Conservation (phyloP, 495 filamentous ascomycete genomes). For the Penicillium nucicola region DNA sequence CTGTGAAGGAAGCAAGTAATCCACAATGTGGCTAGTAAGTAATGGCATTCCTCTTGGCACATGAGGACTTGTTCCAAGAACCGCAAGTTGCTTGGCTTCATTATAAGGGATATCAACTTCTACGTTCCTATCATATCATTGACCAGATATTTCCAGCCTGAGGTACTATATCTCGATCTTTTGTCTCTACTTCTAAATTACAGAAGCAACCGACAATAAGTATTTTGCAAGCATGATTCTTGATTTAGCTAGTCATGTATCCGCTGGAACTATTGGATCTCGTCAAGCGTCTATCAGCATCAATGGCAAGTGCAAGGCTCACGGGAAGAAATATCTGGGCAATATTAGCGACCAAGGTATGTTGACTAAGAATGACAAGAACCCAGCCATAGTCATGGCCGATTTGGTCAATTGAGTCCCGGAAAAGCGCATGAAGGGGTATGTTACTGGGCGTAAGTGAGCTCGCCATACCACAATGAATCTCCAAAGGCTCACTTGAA, state of each 20-base stretch:
- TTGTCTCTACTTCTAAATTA: no score
- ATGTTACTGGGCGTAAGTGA: conserved; percentile 34
- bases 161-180: no score
- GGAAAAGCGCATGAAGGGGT: conserved; percentile 61
- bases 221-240: conserved; percentile 4
- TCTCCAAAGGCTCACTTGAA: conserved; percentile 5
- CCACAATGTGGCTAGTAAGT: no score
- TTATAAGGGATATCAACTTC: no score
- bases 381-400: conserved; percentile 36
- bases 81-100: no score
- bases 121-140: no score
- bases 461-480: background rate
- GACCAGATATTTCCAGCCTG: no score
- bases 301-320: conserved; percentile 16
- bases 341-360: conserved; percentile 24
- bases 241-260: conserved; percentile 8
- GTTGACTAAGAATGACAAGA: conserved; percentile 19
- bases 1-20: no score
- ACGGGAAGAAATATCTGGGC: conserved; percentile 26
- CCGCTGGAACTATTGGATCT: conserved; percentile 2
- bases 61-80: no score
- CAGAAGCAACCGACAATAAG: no score
- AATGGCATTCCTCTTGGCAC: no score
- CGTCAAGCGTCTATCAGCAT: conserved; percentile 20
- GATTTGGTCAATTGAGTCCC: conserved; percentile 49